Evolutionary conservation across 805 yeast species (phyloP), one percentile per base, ranked within the genome.

Genomic region (Saccharomycopsis fibuligera): DNA sequence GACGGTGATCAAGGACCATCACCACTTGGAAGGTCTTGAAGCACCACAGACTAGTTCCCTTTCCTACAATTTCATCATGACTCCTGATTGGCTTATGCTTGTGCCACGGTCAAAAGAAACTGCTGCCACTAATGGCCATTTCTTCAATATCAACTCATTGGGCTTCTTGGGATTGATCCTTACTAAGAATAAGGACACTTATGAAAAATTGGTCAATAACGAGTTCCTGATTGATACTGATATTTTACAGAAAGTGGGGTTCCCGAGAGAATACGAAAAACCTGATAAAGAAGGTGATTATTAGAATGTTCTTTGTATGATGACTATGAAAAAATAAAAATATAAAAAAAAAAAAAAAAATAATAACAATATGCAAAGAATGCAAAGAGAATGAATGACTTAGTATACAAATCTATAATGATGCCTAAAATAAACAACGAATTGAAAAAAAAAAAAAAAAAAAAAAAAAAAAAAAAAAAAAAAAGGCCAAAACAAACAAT

Each of bases 31-130:
- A n/a, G 12, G 12, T 8, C 9, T 30, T 31, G 22, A 35, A 6
- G 10, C 16, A 2, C 22, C 21, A 19, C 17, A 33, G n/a, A 10
- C 44, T 12, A 14, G 24, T 27, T 24, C 44, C 5, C 37, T 44
- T 44, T 83, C 91, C 35, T 91, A 86, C 64, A 91, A 91, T 61
- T 79, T 90, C 31, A 67, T 88, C 39, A 78, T 91, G 74, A 88
- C 95, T 42, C 79, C 79, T 43, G 75, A 79, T 46, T 91, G 93
- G 86, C 77, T 91, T 67, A 77, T 89, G 77, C 63, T 86, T 21
- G 82, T 89, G n/a, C 98, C 99, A 16, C 76, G 97, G 59, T 69
- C 83, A 2, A 58, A 62, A 16, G 81, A 83, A 1, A 68, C 66
- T 44, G 80, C 72, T 58, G 71, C 73, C 38, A 69, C 68, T 6